These are phyloP conservation scores for Blastocystis sp. DNA, from an alignment of 352 stramenopile genomes.

Conservation along the genomic window DNA sequence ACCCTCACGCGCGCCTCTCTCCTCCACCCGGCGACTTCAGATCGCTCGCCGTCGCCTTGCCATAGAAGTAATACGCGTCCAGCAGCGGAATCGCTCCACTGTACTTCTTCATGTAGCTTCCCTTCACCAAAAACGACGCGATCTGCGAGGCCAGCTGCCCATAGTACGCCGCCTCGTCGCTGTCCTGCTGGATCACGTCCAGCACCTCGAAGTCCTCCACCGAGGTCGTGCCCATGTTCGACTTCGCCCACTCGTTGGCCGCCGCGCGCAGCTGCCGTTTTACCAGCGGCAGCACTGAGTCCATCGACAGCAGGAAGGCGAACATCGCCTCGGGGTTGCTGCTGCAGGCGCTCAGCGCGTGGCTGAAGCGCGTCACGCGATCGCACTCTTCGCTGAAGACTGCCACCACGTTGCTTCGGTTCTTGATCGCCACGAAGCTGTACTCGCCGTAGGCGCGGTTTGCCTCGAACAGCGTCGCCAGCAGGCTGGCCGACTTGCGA, in stretches of 20 bases:
- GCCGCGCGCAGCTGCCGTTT: slow-evolving; percentile 56
- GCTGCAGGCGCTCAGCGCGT: slow-evolving; percentile 41
- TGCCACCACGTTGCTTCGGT: slow-evolving; percentile 41
- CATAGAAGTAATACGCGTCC: slow-evolving; percentile 64
- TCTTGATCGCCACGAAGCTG: background rate
- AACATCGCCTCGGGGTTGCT: slow-evolving; percentile 26
- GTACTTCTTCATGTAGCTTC: slow-evolving; percentile 44
- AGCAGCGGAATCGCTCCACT: slow-evolving; percentile 44
- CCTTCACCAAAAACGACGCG: slow-evolving; percentile 3
- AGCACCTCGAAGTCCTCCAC: slow-evolving; percentile 52
- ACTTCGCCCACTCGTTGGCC: slow-evolving; percentile 43
- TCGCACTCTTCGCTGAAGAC: slow-evolving; percentile 51
- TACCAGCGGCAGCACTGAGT: slow-evolving; percentile 34
- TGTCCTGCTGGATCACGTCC: slow-evolving; percentile 49
- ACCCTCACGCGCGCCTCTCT: background rate
- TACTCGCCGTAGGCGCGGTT: slow-evolving; percentile 20
- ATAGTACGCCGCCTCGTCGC: slow-evolving; percentile 45
- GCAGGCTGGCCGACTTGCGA: background rate
- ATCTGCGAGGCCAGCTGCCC: slow-evolving; percentile 23
- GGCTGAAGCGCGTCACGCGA: slow-evolving; percentile 6
- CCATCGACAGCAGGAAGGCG: slow-evolving; percentile 29
- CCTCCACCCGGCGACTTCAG: slow-evolving; percentile 35
- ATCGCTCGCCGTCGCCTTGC: slow-evolving; percentile 26
- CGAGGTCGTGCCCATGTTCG: slow-evolving; percentile 2
- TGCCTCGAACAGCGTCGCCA: slow-evolving; percentile 1